phyloP scores from a whole-genome alignment of 257 asterid genomes.

The Nicotiana otophora region DNA sequence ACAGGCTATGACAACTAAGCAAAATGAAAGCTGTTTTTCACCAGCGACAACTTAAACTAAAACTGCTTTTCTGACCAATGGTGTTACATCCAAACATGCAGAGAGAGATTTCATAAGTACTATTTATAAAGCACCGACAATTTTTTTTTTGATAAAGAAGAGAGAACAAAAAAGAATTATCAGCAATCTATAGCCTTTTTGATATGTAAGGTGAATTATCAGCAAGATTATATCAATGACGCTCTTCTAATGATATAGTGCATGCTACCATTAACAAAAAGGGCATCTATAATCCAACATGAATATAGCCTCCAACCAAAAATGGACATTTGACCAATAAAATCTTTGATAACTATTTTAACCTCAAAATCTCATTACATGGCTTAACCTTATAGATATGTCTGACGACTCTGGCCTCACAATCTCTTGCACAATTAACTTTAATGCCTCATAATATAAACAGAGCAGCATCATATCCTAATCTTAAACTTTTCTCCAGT shows the following conservation, averaged over 20 bases:
- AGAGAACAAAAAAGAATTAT: not conserved
- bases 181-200: not conserved
- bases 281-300: not conserved
- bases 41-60: too few relatives aligned
- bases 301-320: constrained; percentile 1
- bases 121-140: too few relatives aligned
- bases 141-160: not conserved
- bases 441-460: not conserved
- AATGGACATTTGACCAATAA: not conserved
- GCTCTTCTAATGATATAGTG: not conserved
- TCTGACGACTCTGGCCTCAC: not conserved
- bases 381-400: not conserved
- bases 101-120: too few relatives aligned
- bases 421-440: not conserved
- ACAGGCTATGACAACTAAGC: too few relatives aligned
- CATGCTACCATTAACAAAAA: not conserved
- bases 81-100: too few relatives aligned
- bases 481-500: not conserved
- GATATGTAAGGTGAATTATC: not conserved
- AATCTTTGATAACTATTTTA: not conserved
- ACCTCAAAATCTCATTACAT: not conserved
- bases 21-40: too few relatives aligned
- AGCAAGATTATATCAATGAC: not conserved
- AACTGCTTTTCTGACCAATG: too few relatives aligned
- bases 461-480: not conserved